These are phyloP conservation scores for Agrocybe chaxingu DNA, from an alignment of 768 basidiomycete species.

Conservation along the genomic window DNA sequence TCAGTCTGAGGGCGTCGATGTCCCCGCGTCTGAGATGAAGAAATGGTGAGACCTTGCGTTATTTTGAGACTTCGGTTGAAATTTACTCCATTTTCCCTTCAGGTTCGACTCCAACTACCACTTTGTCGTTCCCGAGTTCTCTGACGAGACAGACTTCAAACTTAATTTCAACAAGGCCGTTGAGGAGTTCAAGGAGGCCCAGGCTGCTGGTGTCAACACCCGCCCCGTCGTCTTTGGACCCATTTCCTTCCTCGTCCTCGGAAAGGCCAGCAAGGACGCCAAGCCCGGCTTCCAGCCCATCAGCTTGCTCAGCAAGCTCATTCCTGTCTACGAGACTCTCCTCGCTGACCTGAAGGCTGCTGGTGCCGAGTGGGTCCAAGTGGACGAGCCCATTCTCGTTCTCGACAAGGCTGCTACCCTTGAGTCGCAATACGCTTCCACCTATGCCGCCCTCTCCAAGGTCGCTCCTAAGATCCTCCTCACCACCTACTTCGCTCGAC, in stretches of 20 bases:
- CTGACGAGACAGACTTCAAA: conserved; percentile 88
- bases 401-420: conserved; percentile 78
- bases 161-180: conserved; percentile 94
- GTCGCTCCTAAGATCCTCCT: conserved; percentile 90
- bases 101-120: conserved; percentile 99
- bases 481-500: conserved; percentile 95
- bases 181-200: conserved; percentile 92
- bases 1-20: conserved; percentile 91
- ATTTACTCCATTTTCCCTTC: conserved; percentile 8
- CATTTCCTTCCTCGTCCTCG: conserved; percentile 90
- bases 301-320: conserved; percentile 81
- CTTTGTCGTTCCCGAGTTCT: conserved; percentile 96
- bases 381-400: conserved; percentile 96
- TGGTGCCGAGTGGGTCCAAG: conserved; percentile 92
- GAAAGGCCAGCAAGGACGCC: conserved; percentile 87
- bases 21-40: conserved; percentile 98
- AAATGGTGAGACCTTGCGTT: conserved; percentile 72
- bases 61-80: neutral
- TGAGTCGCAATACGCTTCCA: conserved; percentile 74
- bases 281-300: conserved; percentile 85
- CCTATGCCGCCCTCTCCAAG: conserved; percentile 78
- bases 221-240: conserved; percentile 97
- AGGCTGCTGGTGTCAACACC: conserved; percentile 82
- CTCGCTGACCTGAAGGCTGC: conserved; percentile 87
- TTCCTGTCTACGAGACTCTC: conserved; percentile 90